Evolutionary conservation across 148 eudicot species (phyloP).

Genomic region (Talinum fruticosum): DNA sequence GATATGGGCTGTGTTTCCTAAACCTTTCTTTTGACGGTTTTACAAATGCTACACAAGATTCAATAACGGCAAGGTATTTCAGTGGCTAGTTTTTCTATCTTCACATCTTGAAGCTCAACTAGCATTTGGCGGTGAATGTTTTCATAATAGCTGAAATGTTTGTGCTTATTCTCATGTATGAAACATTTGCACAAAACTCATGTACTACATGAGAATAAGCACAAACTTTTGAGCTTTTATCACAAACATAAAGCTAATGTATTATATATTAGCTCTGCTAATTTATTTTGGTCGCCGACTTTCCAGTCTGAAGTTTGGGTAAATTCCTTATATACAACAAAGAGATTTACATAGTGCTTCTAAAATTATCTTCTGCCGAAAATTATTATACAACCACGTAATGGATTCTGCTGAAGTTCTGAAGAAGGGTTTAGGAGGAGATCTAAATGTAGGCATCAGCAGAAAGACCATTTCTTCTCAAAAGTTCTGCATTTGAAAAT

Average conservation of each 20-base stretch:
- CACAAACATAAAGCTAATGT: too few relatives aligned
- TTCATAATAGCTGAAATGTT: background rate
- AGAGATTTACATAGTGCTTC: background rate
- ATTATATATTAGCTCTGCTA: background rate
- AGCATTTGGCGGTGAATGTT: background rate
- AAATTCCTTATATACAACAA: background rate
- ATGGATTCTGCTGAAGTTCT: background rate
- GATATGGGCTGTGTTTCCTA: slow-evolving; percentile 88
- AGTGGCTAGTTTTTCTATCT: background rate
- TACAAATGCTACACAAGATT: slow-evolving; percentile 98
- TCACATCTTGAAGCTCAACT: background rate
- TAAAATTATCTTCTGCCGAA: background rate
- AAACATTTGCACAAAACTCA: too few relatives aligned
- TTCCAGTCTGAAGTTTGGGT: background rate
- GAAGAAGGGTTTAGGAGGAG: background rate
- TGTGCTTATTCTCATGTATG: background rate
- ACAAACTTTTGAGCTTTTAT: too few relatives aligned
- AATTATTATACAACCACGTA: background rate
- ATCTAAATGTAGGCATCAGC: background rate
- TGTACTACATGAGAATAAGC: too few relatives aligned
- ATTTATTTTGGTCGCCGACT: background rate
- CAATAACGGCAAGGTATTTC: slow-evolving; percentile 70
- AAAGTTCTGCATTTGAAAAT: background rate
- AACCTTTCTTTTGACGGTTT: slow-evolving; percentile 98
- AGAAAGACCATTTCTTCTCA: background rate